phyloP scores from a whole-genome alignment of 768 basidiomycete species.

The Postia placenta region DNA sequence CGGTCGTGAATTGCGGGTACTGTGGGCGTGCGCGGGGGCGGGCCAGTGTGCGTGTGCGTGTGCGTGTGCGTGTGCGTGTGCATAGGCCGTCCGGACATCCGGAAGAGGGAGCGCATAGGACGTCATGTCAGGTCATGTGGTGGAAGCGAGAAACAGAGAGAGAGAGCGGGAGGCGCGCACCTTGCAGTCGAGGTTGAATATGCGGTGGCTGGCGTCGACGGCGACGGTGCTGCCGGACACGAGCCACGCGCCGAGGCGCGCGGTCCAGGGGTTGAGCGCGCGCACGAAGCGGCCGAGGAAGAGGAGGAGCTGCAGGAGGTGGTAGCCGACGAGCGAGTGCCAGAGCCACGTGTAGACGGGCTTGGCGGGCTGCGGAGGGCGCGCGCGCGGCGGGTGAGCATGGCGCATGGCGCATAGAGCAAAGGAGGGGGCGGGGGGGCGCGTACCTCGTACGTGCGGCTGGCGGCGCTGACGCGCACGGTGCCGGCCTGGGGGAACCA shows the following conservation, averaged over 20 bases:
- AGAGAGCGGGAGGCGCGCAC: constrained; percentile 39
- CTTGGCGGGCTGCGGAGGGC: constrained; percentile 39
- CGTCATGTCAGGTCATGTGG: no score
- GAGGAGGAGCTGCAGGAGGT: constrained; percentile 78
- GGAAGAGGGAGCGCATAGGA: neutral
- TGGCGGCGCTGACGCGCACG: constrained; percentile 65
- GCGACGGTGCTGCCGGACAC: constrained; percentile 45
- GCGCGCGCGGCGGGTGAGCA: neutral
- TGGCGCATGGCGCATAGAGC: neutral
- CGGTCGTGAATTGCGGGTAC: constrained; percentile 92
- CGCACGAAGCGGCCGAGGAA: constrained; percentile 67
- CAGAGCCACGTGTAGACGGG: constrained; percentile 59
- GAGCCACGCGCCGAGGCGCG: constrained; percentile 65
- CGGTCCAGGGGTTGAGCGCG: constrained; percentile 56
- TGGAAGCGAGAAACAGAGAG: constrained; percentile 1
- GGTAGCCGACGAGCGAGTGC: constrained; percentile 68
- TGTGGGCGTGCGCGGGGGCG: constrained; percentile 25
- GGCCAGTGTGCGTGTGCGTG: no score
- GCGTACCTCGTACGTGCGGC: constrained; percentile 74
- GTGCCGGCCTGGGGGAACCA: constrained; percentile 84
- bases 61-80: neutral
- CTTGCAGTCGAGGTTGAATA: constrained; percentile 93
- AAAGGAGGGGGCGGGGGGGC: neutral
- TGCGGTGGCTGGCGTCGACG: constrained; percentile 71
- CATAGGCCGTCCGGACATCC: neutral